Conservation (phyloP, 2,329 filamentous ascomycete species). For the Penicillium janthinellum region DNA sequence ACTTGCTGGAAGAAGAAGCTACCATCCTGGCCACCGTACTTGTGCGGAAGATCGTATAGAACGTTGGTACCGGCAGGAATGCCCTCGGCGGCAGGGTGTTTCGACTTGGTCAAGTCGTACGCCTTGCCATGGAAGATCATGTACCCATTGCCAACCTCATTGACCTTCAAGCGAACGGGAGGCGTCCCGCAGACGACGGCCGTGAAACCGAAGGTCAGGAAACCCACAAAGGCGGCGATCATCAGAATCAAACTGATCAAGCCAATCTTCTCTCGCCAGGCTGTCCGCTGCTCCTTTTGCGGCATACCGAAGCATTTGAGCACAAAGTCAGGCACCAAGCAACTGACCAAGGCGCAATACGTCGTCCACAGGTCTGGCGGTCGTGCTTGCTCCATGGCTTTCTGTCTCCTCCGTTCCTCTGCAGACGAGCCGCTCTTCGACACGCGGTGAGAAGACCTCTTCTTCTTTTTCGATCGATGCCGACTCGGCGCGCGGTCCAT, state of each 20-base stretch:
- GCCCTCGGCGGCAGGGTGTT: conserved; percentile 77
- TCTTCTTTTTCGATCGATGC: conserved; percentile 47
- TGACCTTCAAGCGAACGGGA: conserved; percentile 73
- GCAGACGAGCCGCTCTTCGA: conserved; percentile 58
- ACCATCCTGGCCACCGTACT: conserved; percentile 84
- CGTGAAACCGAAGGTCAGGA: conserved; percentile 95
- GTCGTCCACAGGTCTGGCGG: conserved; percentile 92
- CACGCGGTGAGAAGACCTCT: conserved; percentile 66
- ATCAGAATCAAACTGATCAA: conserved; percentile 88
- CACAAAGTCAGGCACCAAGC: conserved; percentile 87
- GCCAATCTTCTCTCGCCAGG: conserved; percentile 98
- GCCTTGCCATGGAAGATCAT: conserved; percentile 97
- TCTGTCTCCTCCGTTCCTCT: conserved; percentile 62
- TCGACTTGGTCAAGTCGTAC: conserved; percentile 76
- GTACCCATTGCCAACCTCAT: conserved; percentile 77
- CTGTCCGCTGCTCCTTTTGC: conserved; percentile 81
- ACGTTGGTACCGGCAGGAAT: conserved; percentile 77
- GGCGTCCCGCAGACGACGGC: conserved; percentile 78
- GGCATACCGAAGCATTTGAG: conserved; percentile 83
- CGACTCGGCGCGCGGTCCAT: conserved; percentile 47
- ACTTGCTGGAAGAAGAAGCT: conserved; percentile 99
- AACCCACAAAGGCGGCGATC: conserved; percentile 88
- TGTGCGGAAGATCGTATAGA: conserved; percentile 79
- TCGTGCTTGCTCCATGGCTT: conserved; percentile 64
- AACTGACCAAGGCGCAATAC: conserved; percentile 91